These are phyloP conservation scores for Rubia yunnanensis DNA, from an alignment of 257 asterid genomes.

Conservation along the genomic window DNA sequence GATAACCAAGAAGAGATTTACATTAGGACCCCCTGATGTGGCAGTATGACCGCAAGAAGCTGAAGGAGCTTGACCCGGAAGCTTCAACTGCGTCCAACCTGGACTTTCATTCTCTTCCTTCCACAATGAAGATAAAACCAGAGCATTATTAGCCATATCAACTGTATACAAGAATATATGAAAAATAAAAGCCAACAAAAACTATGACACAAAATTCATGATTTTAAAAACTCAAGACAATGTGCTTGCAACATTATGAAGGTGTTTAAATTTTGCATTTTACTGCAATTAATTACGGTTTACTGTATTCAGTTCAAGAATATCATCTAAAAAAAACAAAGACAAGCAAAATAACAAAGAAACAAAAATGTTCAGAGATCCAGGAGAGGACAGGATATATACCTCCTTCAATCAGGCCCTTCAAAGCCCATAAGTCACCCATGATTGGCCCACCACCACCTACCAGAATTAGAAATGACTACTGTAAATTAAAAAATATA, in stretches of 20 bases:
- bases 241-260: not conserved
- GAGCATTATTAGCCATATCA: not conserved
- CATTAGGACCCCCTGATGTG: constrained; percentile 87
- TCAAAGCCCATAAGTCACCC: constrained; percentile 98
- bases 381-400: constrained; percentile 4
- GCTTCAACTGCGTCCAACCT: constrained; percentile 98
- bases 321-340: not conserved
- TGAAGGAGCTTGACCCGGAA: constrained; percentile 99
- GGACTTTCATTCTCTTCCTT: constrained; percentile 95
- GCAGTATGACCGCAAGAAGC: constrained; percentile 95
- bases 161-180: not conserved
- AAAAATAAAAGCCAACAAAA: not conserved
- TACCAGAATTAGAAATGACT: constrained; percentile 19
- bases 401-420: constrained; percentile 95
- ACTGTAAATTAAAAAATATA: not conserved
- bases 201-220: not conserved
- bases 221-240: not conserved
- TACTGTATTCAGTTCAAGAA: not conserved
- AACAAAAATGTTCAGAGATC: constrained; percentile 3
- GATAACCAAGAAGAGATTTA: constrained; percentile 24
- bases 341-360: not conserved
- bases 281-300: not conserved
- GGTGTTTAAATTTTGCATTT: not conserved
- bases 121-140: constrained; percentile 44
- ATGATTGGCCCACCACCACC: constrained; percentile 99